These are phyloP conservation scores for Arthrobotrys sphaeroides DNA, from an alignment of 2,329 filamentous ascomycete genomes.

Conservation along the genomic window DNA sequence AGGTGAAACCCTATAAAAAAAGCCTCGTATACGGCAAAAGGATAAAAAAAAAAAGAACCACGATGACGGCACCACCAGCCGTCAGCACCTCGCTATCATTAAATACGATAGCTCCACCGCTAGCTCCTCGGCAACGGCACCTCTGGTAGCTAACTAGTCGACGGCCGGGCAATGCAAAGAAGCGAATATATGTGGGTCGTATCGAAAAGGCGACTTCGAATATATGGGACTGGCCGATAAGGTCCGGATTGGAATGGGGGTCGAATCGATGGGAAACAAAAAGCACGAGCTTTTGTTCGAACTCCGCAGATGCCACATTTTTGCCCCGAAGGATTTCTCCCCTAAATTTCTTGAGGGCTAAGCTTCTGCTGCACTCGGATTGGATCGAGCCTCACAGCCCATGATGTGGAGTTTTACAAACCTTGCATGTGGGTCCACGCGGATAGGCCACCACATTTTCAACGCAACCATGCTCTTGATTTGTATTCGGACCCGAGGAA, in stretches of 20 bases:
- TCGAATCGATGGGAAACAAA: slow-evolving; percentile 10
- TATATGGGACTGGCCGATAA: background rate
- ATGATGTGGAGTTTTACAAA: slow-evolving; percentile 25
- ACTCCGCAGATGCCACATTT: slow-evolving; percentile 19
- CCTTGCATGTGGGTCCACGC: slow-evolving; percentile 21
- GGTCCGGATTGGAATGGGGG: background rate
- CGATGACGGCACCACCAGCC: slow-evolving; percentile 14
- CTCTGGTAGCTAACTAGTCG: background rate
- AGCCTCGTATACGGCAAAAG: slow-evolving; percentile 16
- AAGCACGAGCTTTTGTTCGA: background rate
- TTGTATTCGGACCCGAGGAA: background rate
- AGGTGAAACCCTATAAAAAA: slow-evolving; percentile 14
- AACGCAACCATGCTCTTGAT: slow-evolving; percentile 27
- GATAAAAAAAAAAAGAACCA: background rate
- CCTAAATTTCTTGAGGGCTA: slow-evolving; percentile 18
- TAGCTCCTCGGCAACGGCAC: slow-evolving; percentile 27
- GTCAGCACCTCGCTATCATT: slow-evolving; percentile 13
- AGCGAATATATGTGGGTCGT: slow-evolving; percentile 24
- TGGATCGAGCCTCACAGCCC: slow-evolving; percentile 25
- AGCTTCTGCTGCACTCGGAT: slow-evolving; percentile 21
- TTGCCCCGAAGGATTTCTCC: slow-evolving; percentile 7
- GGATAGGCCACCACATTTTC: slow-evolving; percentile 19
- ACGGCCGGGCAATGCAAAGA: background rate
- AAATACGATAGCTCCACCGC: slow-evolving; percentile 8
- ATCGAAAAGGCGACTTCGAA: background rate